Base-by-base conservation (phyloP, 805 yeast species). In the Metschnikowia proteae region DNA sequence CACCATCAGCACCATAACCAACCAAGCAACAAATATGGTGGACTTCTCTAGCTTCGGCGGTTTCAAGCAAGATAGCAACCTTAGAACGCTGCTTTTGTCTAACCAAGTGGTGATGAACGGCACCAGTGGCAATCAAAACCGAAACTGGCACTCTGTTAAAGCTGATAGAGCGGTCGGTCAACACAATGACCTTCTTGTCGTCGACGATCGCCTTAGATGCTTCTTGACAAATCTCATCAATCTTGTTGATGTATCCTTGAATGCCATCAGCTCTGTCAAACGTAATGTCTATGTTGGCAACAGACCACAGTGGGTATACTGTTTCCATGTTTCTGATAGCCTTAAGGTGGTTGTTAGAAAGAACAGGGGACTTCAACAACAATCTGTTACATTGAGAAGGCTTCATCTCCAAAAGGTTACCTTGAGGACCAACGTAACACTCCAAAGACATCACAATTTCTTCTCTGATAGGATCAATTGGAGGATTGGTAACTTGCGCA, bases 401-500 rank as follows among this genome's bases (percentile, higher is more conserved):
- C 62, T 85, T 83, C 91, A 90, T 89, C 68, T 94, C 98, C 62
- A 92, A 79, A 56, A 92, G 72, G 66, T 92, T 92, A 50, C 96
- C 98, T 69, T 94, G 98, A n/a, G 98, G 98, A 48, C 99, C 99
- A 61, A 92, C 84, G 68, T 87, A 89, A 72, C 99, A 92, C 68
- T 92, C 97, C 58, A 94, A 78, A 9, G 97, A 88, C 99, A 92
- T 92, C 63, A 94, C 98, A 59, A 92, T 88, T 51, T 85, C 84
- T 73, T 92, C 99, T 68, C 98, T 84, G 60, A 92, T 94, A 45
- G 99, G 98, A 67, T 92, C 99, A 64, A 92, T 94, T 44, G 99
- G 98, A 49, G 99, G 99, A 72, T 92, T 92, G 30, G 99, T 92
- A 48, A 92, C 99, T 72, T 92, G 99, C 22, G 99, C 99, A 73